Percentiles rank a stretch among this genome's conserved stretches.
These are phyloP conservation scores for Rhizopus arrhizus DNA, from an alignment of 371 early-diverging fungal species.

Conservation along the genomic window DNA sequence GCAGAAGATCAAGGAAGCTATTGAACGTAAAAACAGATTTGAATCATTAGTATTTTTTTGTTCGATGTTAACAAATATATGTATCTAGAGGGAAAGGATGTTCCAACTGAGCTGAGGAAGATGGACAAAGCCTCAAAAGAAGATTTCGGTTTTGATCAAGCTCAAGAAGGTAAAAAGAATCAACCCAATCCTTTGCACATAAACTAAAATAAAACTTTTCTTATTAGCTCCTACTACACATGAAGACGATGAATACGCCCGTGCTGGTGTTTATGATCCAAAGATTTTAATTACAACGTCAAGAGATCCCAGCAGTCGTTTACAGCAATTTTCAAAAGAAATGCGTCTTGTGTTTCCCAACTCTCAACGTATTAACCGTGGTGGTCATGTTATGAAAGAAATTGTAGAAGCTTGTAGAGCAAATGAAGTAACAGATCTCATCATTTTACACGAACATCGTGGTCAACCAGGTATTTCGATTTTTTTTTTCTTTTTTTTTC, in stretches of 20 bases:
- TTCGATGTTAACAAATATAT: not conserved
- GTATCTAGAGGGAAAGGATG: slow-evolving; percentile 77
- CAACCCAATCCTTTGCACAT: not conserved
- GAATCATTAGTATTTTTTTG: too few relatives aligned
- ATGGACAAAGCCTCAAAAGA: slow-evolving; percentile 74
- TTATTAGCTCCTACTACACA: slow-evolving; percentile 71
- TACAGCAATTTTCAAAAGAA: slow-evolving; percentile 97
- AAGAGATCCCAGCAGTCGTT: slow-evolving; percentile 91
- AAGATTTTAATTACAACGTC: slow-evolving; percentile 93
- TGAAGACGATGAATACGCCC: slow-evolving; percentile 96
- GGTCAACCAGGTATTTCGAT: slow-evolving; percentile 84
- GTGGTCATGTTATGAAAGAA: slow-evolving; percentile 94
- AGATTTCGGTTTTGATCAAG: slow-evolving; percentile 87
- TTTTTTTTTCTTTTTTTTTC: too few relatives aligned
- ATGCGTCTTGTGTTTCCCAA: slow-evolving; percentile 96
- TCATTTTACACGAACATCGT: slow-evolving; percentile 96
- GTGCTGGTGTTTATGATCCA: slow-evolving; percentile 91
- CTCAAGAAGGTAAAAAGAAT: slow-evolving; percentile 65
- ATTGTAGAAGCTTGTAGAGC: slow-evolving; percentile 93
- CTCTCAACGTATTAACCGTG: slow-evolving; percentile 97
- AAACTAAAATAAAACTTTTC: not conserved
- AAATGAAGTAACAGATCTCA: slow-evolving; percentile 95
- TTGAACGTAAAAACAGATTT: slow-evolving; percentile 67
- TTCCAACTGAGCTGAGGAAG: slow-evolving; percentile 82
- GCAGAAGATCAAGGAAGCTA: slow-evolving; percentile 88